Conservation (phyloP, 176 grass and related monocot genomes). For the Bothriochloa decipiens region DNA sequence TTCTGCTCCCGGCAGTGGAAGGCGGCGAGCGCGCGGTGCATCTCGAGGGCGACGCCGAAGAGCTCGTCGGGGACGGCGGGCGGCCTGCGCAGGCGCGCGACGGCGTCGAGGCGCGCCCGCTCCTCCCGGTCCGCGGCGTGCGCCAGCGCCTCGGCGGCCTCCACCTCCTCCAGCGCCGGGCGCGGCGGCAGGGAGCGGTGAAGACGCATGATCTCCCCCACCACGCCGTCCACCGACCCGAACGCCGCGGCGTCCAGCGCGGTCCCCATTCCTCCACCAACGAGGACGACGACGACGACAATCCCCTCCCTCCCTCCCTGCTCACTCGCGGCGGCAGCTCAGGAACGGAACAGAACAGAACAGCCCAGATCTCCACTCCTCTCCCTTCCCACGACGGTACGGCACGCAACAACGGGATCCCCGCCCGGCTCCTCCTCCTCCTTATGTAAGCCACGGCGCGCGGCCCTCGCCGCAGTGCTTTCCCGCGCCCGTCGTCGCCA, state of each 20-base stretch:
- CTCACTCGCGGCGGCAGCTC: not conserved
- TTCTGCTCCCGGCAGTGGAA: constrained; percentile 86
- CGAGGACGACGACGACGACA: no score
- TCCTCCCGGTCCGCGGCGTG: constrained; percentile 83
- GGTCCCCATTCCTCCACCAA: constrained; percentile 34
- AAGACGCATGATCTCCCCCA: constrained; percentile 84
- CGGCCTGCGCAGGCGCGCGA: constrained; percentile 55
- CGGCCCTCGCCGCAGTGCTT: constrained; percentile 38
- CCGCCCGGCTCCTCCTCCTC: not conserved
- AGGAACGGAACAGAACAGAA: not conserved
- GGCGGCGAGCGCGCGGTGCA: constrained; percentile 75
- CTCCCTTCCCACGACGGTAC: not conserved
- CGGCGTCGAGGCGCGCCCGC: constrained; percentile 62
- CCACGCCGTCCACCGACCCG: constrained; percentile 68
- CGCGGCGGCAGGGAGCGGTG: constrained; percentile 76
- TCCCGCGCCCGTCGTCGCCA: constrained; percentile 44
- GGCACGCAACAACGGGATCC: constrained; percentile 3
- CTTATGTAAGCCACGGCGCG: constrained; percentile 40
- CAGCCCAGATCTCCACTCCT: constrained; percentile 34
- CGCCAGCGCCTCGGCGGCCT: constrained; percentile 76
- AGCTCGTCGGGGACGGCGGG: constrained; percentile 82
- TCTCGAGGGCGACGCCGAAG: constrained; percentile 87
- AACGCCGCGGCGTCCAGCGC: constrained; percentile 62
- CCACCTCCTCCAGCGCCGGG: constrained; percentile 76
- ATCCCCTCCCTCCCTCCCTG: not conserved